Evolutionary conservation across 2,329 filamentous ascomycete species (phyloP).

Genomic region (Hypoxylon sp.): DNA sequence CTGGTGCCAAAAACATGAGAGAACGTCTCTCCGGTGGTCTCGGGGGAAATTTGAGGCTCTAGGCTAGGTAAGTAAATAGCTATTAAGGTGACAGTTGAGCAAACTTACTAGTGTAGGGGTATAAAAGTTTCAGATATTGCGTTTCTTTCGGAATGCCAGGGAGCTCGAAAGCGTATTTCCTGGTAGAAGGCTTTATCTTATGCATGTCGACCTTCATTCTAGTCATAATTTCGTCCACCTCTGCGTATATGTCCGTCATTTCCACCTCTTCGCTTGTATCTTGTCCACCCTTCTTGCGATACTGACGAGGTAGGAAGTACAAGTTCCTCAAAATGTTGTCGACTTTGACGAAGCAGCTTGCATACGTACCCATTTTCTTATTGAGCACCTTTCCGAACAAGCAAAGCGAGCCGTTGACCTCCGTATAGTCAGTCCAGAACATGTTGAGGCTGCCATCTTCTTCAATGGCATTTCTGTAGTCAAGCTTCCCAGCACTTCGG

Average conservation of each 20-base stretch:
- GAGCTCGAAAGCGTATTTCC: conserved; percentile 97
- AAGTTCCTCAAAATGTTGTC: conserved; percentile 94
- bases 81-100: neutral
- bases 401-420: conserved; percentile 89
- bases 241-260: conserved; percentile 89
- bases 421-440: conserved; percentile 97
- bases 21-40: conserved; percentile 83
- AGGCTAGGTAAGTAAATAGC: conserved; percentile 32
- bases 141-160: conserved; percentile 85
- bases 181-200: conserved; percentile 88
- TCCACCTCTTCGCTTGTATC: conserved; percentile 80
- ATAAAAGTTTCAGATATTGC: conserved; percentile 94
- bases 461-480: conserved; percentile 86
- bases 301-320: conserved; percentile 86
- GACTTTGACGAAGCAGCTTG: conserved; percentile 94
- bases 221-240: conserved; percentile 89
- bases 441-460: conserved; percentile 90
- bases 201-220: conserved; percentile 85
- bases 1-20: conserved; percentile 94
- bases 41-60: conserved; percentile 75
- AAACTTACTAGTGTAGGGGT: conserved; percentile 81
- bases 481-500: conserved; percentile 78
- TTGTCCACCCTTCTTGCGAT: conserved; percentile 63
- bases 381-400: conserved; percentile 96
- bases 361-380: conserved; percentile 78